phyloP scores from a whole-genome alignment of 108 stramenopile species.

The Cyclotella cryptica region DNA sequence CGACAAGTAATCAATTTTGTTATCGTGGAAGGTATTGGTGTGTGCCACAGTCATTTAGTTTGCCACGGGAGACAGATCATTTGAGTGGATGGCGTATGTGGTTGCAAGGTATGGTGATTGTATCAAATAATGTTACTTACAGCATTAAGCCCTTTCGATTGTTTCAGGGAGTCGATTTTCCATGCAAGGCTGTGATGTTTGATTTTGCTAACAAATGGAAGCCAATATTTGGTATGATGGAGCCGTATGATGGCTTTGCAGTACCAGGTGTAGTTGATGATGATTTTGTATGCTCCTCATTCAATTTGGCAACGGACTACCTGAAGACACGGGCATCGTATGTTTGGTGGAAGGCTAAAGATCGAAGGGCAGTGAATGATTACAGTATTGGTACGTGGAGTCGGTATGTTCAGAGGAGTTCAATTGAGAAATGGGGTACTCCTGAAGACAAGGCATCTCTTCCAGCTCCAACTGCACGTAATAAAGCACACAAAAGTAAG shows the following conservation, averaged over 20 bases:
- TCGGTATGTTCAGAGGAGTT: background rate
- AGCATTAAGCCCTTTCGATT: background rate
- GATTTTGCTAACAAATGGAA: background rate
- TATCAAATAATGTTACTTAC: too few species aligned
- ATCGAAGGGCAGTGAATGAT: too few species aligned
- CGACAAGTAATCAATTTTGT: background rate
- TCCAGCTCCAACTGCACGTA: too few species aligned
- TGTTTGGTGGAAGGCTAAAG: too few species aligned
- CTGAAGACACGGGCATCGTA: background rate
- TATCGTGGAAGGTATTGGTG: background rate
- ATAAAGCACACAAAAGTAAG: too few species aligned
- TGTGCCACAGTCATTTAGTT: background rate
- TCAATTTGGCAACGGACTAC: background rate
- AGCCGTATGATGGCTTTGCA: background rate
- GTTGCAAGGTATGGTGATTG: background rate
- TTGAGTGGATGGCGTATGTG: conserved; percentile 3
- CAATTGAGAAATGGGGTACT: background rate
- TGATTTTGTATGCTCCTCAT: background rate
- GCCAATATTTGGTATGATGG: conserved; percentile 4
- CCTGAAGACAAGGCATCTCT: too few species aligned
- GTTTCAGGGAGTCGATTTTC: background rate
- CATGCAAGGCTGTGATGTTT: too few species aligned
- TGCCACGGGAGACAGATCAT: background rate
- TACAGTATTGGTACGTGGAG: background rate
- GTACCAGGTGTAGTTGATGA: background rate